Percentiles rank a stretch among this genome's conserved stretches.
These are phyloP conservation scores for Neopestalotiopsis clavispora DNA, from an alignment of 2,329 filamentous ascomycete genomes.

Conservation along the genomic window DNA sequence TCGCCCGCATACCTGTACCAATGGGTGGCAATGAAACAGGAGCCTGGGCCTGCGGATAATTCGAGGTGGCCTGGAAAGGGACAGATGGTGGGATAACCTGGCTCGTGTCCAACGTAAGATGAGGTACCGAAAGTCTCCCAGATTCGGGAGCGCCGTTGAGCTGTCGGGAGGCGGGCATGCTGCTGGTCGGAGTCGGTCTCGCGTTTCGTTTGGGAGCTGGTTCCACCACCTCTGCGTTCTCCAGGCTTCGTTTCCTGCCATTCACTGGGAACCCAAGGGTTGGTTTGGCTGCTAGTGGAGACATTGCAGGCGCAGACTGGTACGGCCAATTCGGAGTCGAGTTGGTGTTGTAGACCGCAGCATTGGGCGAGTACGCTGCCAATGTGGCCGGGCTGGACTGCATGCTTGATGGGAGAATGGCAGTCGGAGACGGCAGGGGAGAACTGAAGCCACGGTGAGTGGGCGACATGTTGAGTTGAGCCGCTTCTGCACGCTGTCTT, in stretches of 20 bases:
- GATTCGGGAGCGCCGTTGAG: constrained; percentile 33
- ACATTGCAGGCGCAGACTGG: constrained; percentile 46
- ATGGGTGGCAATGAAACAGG: constrained; percentile 67
- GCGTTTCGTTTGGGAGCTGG: constrained; percentile 59
- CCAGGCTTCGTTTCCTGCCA: constrained; percentile 55
- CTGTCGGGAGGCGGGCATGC: constrained; percentile 29
- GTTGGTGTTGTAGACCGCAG: constrained; percentile 31
- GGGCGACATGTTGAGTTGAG: constrained; percentile 46
- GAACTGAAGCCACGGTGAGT: constrained; percentile 45
- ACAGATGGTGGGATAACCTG: constrained; percentile 26
- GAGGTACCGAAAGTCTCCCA: constrained; percentile 69
- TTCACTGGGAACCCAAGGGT: constrained; percentile 43
- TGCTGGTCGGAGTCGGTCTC: constrained; percentile 34
- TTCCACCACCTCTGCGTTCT: constrained; percentile 53
- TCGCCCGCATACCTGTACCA: constrained; percentile 67
- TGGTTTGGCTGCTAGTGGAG: constrained; percentile 54
- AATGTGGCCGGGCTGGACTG: constrained; percentile 41
- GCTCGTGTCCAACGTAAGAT: constrained; percentile 68
- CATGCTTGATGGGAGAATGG: constrained; percentile 37
- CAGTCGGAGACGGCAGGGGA: constrained; percentile 56
- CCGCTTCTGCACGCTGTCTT: constrained; percentile 34
- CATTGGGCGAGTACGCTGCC: constrained; percentile 46
- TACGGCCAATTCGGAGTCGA: constrained; percentile 44
- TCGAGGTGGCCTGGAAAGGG: constrained; percentile 41
- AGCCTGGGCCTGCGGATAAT: constrained; percentile 50